These are phyloP conservation scores for Pyropia haitanensis DNA, from an alignment of 23 red algal genomes.

Conservation along the genomic window DNA sequence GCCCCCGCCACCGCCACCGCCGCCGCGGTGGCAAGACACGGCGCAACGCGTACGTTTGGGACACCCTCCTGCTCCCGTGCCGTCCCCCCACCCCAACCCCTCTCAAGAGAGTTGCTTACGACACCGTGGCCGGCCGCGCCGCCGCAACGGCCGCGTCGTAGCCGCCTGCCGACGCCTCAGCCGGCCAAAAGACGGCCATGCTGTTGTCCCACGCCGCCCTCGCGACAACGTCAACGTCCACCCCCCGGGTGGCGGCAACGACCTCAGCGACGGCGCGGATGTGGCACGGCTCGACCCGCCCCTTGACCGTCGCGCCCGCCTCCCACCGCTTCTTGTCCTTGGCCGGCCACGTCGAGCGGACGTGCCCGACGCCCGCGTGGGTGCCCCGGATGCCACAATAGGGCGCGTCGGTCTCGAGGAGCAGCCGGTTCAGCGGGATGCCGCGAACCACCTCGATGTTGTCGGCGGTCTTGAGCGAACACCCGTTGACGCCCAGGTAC, in stretches of 20 bases:
- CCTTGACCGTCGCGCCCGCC: slow-evolving; percentile 54
- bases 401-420: slow-evolving; percentile 92
- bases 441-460: slow-evolving; percentile 57
- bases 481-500: slow-evolving; percentile 93
- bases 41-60: no score
- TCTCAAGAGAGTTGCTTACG: no score
- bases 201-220: slow-evolving; percentile 66
- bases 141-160: no score
- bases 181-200: slow-evolving; percentile 56
- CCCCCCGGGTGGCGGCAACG: slow-evolving; percentile 48
- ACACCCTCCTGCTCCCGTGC: no score
- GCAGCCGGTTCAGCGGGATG: slow-evolving; percentile 81
- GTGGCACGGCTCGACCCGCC: slow-evolving; percentile 80
- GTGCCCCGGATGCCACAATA: slow-evolving; percentile 85
- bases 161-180: slow-evolving; percentile 13
- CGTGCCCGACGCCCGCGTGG: slow-evolving; percentile 56
- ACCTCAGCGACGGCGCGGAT: slow-evolving; percentile 83
- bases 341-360: slow-evolving; percentile 51
- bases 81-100: no score
- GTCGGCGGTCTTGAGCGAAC: slow-evolving; percentile 84
- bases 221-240: slow-evolving; percentile 46
- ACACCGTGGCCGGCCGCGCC: no score
- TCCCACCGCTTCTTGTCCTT: slow-evolving; percentile 87
- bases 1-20: no score
- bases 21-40: no score